phyloP scores from a whole-genome alignment of 1,284 basidiomycete species.

The Apiotrichum gracile region DNA sequence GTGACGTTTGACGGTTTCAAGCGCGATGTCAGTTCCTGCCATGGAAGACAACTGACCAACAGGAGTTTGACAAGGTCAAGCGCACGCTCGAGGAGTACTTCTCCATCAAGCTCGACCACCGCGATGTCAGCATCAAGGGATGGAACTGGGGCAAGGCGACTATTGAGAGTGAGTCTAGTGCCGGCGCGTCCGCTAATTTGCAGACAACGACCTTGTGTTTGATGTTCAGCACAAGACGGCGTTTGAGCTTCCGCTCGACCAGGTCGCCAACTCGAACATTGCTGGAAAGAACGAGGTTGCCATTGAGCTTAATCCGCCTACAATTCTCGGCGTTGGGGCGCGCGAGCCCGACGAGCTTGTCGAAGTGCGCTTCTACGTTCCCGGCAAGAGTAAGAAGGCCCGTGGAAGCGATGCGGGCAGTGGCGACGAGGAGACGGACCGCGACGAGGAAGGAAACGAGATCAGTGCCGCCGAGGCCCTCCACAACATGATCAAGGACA shows the following conservation, averaged over 20 bases:
- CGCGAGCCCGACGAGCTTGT: constrained; percentile 73
- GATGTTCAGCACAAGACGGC: constrained; percentile 81
- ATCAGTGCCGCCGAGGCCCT: constrained; percentile 90
- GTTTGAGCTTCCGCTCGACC: constrained; percentile 82
- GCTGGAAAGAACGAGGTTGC: constrained; percentile 95
- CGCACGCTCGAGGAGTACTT: constrained; percentile 78
- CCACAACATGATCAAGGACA: constrained; percentile 94
- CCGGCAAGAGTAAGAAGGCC: constrained; percentile 55
- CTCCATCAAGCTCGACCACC: constrained; percentile 73
- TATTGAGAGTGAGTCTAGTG: constrained; percentile 66
- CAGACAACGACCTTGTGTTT: constrained; percentile 85
- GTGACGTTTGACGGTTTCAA: constrained; percentile 92
- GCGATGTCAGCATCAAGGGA: constrained; percentile 83
- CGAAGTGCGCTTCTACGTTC: constrained; percentile 95
- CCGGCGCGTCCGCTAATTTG: constrained; percentile 1
- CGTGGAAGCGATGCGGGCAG: constrained; percentile 64
- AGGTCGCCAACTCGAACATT: constrained; percentile 96
- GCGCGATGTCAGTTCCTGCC: constrained; percentile 61
- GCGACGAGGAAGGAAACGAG: constrained; percentile 51
- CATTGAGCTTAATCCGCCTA: constrained; percentile 73
- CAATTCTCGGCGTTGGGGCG: constrained; percentile 45
- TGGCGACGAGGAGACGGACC: constrained; percentile 52
- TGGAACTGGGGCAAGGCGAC: constrained; percentile 99
- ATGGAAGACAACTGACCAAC: constrained; percentile 1
- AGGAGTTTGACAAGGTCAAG: constrained; percentile 78